A percentile compares a stretch with the other conserved stretches of the same genome.
phyloP scores from a whole-genome alignment of 225 moss, liverwort and hornwort species.

The Physcomitrellopsis africana region DNA sequence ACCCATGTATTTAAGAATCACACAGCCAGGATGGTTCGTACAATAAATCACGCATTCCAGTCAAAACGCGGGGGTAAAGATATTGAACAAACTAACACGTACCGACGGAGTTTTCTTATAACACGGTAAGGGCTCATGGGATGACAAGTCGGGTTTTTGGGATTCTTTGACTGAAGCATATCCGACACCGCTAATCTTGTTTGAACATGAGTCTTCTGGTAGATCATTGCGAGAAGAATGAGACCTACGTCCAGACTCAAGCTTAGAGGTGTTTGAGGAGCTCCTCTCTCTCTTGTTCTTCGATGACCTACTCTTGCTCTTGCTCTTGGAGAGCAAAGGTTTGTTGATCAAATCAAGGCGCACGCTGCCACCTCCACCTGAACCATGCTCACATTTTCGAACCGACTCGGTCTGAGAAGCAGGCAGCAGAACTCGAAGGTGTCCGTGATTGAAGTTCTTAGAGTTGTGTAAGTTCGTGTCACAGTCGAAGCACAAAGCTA shows the following conservation, averaged over 20 bases:
- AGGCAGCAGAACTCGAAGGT: constrained; percentile 59
- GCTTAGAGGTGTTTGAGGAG: not conserved
- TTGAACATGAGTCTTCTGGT: constrained; percentile 4
- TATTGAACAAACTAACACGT: constrained; percentile 13
- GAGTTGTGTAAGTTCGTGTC: constrained; percentile 60
- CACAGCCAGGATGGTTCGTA: too few relatives aligned
- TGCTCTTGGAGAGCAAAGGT: constrained; percentile 26
- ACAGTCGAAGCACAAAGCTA: constrained; percentile 69
- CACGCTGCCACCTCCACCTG: constrained; percentile 38
- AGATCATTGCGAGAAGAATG: constrained; percentile 20
- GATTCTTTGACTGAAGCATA: constrained; percentile 18
- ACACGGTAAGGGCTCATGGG: constrained; percentile 20
- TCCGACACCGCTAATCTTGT: constrained; percentile 1
- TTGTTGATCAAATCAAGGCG: constrained; percentile 36
- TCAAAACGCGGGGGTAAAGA: not conserved
- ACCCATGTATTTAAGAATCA: too few relatives aligned
- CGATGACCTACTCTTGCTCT: constrained; percentile 32
- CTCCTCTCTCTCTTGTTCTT: constrained; percentile 37
- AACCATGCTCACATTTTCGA: constrained; percentile 58
- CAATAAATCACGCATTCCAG: not conserved
- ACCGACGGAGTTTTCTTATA: constrained; percentile 45
- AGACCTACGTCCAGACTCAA: constrained; percentile 29
- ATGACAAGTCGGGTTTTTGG: constrained; percentile 32
- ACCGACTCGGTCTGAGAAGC: constrained; percentile 44
- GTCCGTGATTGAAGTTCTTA: constrained; percentile 52